These are phyloP conservation scores for Helicostylum pulchrum DNA, from an alignment of 192 early-diverging fungal species.

Conservation along the genomic window DNA sequence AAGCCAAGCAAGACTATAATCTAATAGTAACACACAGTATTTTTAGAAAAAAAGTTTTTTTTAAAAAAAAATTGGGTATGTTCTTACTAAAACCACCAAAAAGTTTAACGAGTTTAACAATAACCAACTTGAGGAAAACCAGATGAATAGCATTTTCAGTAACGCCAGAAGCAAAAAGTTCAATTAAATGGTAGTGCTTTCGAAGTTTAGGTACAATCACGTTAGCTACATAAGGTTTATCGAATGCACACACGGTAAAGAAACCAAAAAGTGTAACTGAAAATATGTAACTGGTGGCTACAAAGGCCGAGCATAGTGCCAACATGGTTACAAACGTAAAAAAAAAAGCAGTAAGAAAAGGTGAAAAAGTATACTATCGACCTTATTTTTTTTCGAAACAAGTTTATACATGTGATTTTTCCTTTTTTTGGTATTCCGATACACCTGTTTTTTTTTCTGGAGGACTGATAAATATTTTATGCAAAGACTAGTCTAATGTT, in stretches of 20 bases:
- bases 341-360: too few relatives aligned
- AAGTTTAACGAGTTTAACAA: slow-evolving; percentile 1
- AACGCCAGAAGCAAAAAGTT: background rate
- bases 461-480: too few relatives aligned
- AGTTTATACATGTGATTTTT: too few relatives aligned
- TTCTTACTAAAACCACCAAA: slow-evolving; percentile 13
- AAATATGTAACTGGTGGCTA: background rate
- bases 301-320: background rate
- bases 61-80: background rate
- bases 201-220: background rate
- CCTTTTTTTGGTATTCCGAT: too few relatives aligned
- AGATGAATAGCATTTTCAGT: background rate
- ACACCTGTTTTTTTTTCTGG: too few relatives aligned
- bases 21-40: background rate
- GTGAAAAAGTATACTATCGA: too few relatives aligned
- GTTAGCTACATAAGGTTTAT: background rate
- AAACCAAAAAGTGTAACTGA: background rate
- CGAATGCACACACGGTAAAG: background rate
- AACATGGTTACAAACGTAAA: too few relatives aligned
- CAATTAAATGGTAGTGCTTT: background rate
- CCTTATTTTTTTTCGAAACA: too few relatives aligned
- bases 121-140: background rate
- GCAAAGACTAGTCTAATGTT: too few relatives aligned
- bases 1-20: background rate
- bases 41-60: background rate